These are phyloP conservation scores for Pleurostoma richardsiae DNA, from an alignment of 2,329 filamentous ascomycete species.

Conservation along the genomic window DNA sequence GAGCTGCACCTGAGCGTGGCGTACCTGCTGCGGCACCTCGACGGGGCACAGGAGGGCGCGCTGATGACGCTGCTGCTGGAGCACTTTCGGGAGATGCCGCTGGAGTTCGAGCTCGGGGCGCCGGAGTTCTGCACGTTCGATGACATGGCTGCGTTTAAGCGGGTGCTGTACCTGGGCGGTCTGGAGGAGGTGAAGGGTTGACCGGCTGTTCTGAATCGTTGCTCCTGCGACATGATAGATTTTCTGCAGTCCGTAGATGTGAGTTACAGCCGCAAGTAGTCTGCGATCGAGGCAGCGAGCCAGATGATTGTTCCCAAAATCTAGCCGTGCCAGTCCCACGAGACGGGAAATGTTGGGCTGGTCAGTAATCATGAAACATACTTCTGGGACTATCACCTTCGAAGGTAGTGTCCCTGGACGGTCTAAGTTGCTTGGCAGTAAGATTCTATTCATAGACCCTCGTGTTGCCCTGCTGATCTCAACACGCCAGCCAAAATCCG, in stretches of 20 bases:
- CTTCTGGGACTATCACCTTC: too few species aligned
- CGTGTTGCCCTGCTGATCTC: too few species aligned
- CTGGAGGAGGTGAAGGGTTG: background rate
- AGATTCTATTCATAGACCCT: too few species aligned
- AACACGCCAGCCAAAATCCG: too few species aligned
- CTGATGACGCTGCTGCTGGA: slow-evolving; percentile 8
- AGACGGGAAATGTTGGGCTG: too few species aligned
- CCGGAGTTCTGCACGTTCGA: slow-evolving; percentile 18
- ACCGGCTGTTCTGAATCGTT: background rate
- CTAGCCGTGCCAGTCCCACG: too few species aligned
- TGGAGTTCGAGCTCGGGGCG: slow-evolving; percentile 12
- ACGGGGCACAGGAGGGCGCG: slow-evolving; percentile 8
- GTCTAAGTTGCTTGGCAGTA: too few species aligned
- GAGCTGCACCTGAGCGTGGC: slow-evolving; percentile 16
- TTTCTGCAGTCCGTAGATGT: background rate
- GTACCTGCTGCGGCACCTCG: slow-evolving; percentile 14
- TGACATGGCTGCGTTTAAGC: slow-evolving; percentile 16
- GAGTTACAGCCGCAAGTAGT: too few species aligned
- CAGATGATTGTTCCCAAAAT: too few species aligned
- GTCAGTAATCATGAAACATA: too few species aligned
- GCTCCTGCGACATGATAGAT: background rate
- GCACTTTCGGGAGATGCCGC: slow-evolving; percentile 9
- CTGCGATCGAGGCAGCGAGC: too few species aligned
- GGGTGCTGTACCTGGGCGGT: slow-evolving; percentile 9
- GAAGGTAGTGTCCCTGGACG: too few species aligned